Percentiles rank a stretch among this genome's conserved stretches.
Evolutionary conservation across 108 stramenopile genomes (phyloP).

Genomic region (Asterionellopsis glacialis): DNA sequence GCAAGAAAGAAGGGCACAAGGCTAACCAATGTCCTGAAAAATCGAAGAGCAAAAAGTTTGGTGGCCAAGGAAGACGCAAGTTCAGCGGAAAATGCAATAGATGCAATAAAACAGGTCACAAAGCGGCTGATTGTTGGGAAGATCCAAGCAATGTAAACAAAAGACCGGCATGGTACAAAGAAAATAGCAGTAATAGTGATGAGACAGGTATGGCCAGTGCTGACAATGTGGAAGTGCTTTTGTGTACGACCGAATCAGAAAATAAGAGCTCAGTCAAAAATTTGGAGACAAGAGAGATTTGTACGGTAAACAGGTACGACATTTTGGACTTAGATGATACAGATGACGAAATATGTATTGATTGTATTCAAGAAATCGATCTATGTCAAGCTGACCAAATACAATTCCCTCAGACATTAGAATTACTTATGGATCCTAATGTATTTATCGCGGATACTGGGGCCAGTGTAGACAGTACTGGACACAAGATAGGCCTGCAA

Average conservation of each 20-base stretch:
- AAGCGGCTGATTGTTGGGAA: slow-evolving; percentile 4
- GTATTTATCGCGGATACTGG: slow-evolving; percentile 1
- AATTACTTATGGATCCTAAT: slow-evolving; percentile 6
- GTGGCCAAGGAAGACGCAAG: neutral
- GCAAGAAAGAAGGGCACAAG: neutral
- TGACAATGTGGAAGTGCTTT: too few relatives aligned
- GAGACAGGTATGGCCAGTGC: too few relatives aligned
- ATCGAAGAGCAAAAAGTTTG: neutral
- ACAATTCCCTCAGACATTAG: neutral
- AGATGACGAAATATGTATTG: too few relatives aligned
- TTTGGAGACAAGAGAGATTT: too few relatives aligned
- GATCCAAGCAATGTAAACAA: too few relatives aligned
- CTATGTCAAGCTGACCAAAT: too few relatives aligned
- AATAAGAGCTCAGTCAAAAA: too few relatives aligned
- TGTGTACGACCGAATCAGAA: too few relatives aligned
- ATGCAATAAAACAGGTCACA: slow-evolving; percentile 3
- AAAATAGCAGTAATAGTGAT: too few relatives aligned
- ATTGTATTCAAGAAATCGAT: too few relatives aligned
- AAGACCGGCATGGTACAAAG: neutral
- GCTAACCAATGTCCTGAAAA: slow-evolving; percentile 6
- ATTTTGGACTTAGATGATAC: too few relatives aligned
- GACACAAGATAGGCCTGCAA: neutral
- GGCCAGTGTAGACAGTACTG: neutral
- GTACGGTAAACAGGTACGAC: too few relatives aligned
- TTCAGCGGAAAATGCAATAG: neutral